These are phyloP conservation scores for Colletotrichum musicola DNA, from an alignment of 2,329 filamentous ascomycete genomes.

Conservation along the genomic window DNA sequence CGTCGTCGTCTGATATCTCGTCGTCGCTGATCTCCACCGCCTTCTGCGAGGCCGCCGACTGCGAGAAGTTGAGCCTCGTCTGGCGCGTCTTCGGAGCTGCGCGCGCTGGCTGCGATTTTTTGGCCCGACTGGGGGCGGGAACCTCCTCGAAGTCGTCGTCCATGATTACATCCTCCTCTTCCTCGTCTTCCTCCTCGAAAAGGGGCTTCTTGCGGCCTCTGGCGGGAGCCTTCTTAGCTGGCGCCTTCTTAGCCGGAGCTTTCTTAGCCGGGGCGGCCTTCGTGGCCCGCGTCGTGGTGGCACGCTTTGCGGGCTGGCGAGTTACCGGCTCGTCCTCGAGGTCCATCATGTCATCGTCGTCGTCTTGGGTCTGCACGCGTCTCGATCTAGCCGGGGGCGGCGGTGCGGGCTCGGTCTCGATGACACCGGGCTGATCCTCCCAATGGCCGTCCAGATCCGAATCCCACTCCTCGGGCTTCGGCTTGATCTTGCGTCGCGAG, in stretches of 20 bases:
- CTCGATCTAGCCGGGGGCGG: conserved; percentile 46
- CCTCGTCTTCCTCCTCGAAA: conserved; percentile 50
- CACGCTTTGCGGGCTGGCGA: conserved; percentile 49
- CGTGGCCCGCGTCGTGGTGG: conserved; percentile 43
- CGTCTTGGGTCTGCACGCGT: conserved; percentile 49
- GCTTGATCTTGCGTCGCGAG: conserved; percentile 71
- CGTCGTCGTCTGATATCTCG: conserved; percentile 71
- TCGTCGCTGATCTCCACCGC: conserved; percentile 74
- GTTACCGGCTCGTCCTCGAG: conserved; percentile 48
- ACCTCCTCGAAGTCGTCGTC: conserved; percentile 63
- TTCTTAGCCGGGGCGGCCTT: conserved; percentile 52
- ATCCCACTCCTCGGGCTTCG: conserved; percentile 86
- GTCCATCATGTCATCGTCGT: conserved; percentile 65
- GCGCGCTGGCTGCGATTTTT: conserved; percentile 48
- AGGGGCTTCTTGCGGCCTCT: conserved; percentile 57
- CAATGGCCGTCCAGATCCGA: conserved; percentile 89
- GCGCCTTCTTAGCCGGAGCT: conserved; percentile 60
- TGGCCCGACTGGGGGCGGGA: conserved; percentile 27
- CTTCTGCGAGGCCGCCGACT: conserved; percentile 58
- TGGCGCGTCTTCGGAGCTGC: conserved; percentile 55
- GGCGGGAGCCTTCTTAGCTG: conserved; percentile 48
- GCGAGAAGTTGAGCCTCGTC: conserved; percentile 64
- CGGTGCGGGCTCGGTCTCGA: conserved; percentile 59
- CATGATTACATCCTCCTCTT: conserved; percentile 66
- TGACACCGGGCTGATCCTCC: conserved; percentile 81